These are phyloP conservation scores for Fusarium sp. DNA, from an alignment of 2,329 filamentous ascomycete species.

Conservation along the genomic window DNA sequence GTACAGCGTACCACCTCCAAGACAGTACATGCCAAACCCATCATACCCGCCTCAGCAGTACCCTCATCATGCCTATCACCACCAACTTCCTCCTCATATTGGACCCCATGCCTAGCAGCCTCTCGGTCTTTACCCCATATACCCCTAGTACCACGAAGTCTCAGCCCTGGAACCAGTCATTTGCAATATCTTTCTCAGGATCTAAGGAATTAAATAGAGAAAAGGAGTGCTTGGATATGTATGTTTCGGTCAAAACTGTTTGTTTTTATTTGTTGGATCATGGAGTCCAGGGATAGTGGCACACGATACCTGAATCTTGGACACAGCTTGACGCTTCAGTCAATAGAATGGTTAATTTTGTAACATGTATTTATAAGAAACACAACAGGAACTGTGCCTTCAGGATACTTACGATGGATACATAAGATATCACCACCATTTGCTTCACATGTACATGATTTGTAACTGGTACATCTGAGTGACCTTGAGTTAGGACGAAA, in stretches of 20 bases:
- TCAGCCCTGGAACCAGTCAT: background rate
- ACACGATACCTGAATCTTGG: background rate
- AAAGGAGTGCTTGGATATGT: background rate
- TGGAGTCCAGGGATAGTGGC: background rate
- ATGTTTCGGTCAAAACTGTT: background rate
- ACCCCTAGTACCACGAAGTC: background rate
- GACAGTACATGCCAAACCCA: constrained; percentile 24
- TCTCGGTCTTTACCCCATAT: background rate
- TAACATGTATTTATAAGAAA: constrained; percentile 15
- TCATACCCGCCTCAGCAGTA: constrained; percentile 18
- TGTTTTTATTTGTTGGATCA: background rate
- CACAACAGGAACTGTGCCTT: background rate
- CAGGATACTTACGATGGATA: background rate
- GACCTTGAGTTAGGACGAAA: background rate
- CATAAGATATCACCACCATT: background rate
- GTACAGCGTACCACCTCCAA: constrained; percentile 12
- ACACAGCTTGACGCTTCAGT: background rate
- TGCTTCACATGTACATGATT: background rate
- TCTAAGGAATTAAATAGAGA: background rate
- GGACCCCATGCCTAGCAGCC: background rate
- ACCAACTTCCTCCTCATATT: constrained; percentile 32
- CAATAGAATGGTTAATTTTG: background rate
- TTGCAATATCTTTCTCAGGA: background rate
- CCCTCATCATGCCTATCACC: constrained; percentile 26
- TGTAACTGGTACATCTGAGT: no score